Evolutionary conservation across 2,329 filamentous ascomycete species (phyloP), one percentile per base, ranked within the genome.

Genomic region (Phialophora expanda): DNA sequence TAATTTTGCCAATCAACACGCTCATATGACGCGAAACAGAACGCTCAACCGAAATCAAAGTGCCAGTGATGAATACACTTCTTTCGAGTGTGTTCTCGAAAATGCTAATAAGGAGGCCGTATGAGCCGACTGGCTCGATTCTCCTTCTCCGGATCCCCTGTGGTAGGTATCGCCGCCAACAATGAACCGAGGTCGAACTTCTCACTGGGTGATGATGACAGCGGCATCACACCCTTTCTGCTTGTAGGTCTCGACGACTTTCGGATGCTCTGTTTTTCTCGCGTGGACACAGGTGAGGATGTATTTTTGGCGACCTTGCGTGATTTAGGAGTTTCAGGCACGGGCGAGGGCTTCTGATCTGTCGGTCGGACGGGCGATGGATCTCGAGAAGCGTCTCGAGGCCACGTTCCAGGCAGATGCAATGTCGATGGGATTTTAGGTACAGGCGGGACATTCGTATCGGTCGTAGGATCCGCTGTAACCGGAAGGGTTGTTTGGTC

Each of bases 341-440:
- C 34, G 28, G 34, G 55, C 24, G n/a, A n/a, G 12, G 61, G 44
- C 53, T 55, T 32, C 28, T 55, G 24, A 5, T 34, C 17, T 20
- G 14, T 30, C 59, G 59, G 20, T 17, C 69, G 70, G 24, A 70
- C 71, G 17, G 72, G 71, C 24, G 72, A 73, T n/a, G 76, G 75
- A 65, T 80, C 78, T n/a, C 75, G 74, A 2, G 79, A 73, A 24
- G 75, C 75, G 66, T 80, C 78, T 17, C 75, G 74, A 2, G 79
- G 77, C 66, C 78, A 79, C n/a, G 77, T 77, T 28, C 78, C 78
- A 2, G 79, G 79, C 20, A 81, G 75, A 38, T 77, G 73, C 38
- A 82, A 72, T 4, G 75, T 75, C 0, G 75, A 71, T 14, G 80
- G 80, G n/a, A 82, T 76, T 22, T 80, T 80, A 12, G 80, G 80